These are phyloP conservation scores for Pichia nanzhaoensis DNA, from an alignment of 805 yeast species.

Conservation along the genomic window DNA sequence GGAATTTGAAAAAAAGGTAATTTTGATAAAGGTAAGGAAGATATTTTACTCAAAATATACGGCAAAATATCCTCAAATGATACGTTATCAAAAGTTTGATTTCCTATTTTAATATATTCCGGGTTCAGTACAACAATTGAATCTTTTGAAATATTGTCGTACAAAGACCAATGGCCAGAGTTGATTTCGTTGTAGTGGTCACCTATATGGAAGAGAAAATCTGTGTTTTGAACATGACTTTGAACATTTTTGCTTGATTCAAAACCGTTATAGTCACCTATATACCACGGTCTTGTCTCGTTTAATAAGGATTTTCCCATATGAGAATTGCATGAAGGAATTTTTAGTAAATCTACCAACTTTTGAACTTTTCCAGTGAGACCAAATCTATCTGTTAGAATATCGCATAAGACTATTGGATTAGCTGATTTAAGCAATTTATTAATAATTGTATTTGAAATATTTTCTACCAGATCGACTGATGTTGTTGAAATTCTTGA, in stretches of 20 bases:
- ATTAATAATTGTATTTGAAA: constrained; percentile 37
- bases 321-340: constrained; percentile 53
- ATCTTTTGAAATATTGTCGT: constrained; percentile 34
- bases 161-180: constrained; percentile 55
- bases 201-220: constrained; percentile 67
- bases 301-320: constrained; percentile 71
- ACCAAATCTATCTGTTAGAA: constrained; percentile 57
- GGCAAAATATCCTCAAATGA: constrained; percentile 44
- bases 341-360: constrained; percentile 43
- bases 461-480: constrained; percentile 17
- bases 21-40: constrained; percentile 17
- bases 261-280: constrained; percentile 68
- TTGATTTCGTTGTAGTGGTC: constrained; percentile 60
- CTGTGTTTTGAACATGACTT: constrained; percentile 47
- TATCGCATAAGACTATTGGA: constrained; percentile 70
- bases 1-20: constrained; percentile 13
- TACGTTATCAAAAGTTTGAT: constrained; percentile 34
- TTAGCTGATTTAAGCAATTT: constrained; percentile 44
- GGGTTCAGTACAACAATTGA: constrained; percentile 46
- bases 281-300: constrained; percentile 57
- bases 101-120: constrained; percentile 43
- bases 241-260: constrained; percentile 44
- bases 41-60: constrained; percentile 32
- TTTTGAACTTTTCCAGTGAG: constrained; percentile 38
- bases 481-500: constrained; percentile 16